Evolutionary conservation across 495 filamentous ascomycete genomes (phyloP), one percentile per base, ranked within the genome.

Genomic region (Daldinia bambusicola): DNA sequence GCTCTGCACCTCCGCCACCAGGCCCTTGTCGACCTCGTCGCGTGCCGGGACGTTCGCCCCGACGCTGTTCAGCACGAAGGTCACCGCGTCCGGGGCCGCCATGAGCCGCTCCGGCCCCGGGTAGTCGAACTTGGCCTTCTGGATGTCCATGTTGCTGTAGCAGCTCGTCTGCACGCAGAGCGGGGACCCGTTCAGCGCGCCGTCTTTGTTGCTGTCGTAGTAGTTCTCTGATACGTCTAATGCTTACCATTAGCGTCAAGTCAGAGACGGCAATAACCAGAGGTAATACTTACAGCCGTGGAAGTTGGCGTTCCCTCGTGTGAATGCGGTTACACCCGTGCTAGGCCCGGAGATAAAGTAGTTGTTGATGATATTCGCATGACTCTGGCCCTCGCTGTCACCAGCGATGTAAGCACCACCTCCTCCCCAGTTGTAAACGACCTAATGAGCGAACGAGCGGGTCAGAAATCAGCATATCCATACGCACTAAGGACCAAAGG

Each of bases 331-430:
- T 14, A 78, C 76, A 38, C 71, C 78, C 18, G 80, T 80, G 56
- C 70, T 79, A 3, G 80, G 81, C 1, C 80, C 81, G 6, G 78
- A 72, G 69, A 81, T 83, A 72, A 82, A 82, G 61, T 82, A 80
- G 63, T 82, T 83, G 61, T 78, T 78, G 63, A 82, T 70, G 36
- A 83, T 80, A 50, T 83, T 78, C 31, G 76, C 76, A 31, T 74
- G 71, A 40, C 76, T 81, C 45, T 64, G 56, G 6, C 81, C 79
- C 0, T 59, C 76, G 18, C 78, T 77, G 48, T 83, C 76, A 12
- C 72, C 79, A 3, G 77, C 72, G 58, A 77, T 83, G 59, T 82
- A 82, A 26, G 59, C 57, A 61, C 81, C 59, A 60, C 79, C 67
- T 63, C 75, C 67, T 69, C 74, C 74, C 74, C 71, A 82, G 67